Conservation (phyloP, 1,284 basidiomycete genomes). For the Boletus semigastroideus region DNA sequence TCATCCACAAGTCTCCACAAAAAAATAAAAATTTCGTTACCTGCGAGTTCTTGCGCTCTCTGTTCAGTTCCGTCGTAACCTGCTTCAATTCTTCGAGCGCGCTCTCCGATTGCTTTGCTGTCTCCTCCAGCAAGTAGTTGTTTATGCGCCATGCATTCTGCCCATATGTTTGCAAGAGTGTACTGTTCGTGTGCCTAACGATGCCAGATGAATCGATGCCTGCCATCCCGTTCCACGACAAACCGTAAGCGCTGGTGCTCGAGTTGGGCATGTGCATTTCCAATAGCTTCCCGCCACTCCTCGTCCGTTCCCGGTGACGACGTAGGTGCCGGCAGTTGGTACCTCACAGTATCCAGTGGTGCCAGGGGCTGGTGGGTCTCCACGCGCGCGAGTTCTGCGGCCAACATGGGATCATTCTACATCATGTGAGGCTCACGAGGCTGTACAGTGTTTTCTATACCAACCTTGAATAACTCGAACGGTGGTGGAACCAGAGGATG, state of each 20-base stretch:
- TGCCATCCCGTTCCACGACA: conserved; percentile 22
- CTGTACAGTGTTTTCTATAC: conserved; percentile 4
- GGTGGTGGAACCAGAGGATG: conserved; percentile 74
- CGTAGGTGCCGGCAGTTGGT: conserved; percentile 74
- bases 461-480: conserved; percentile 69
- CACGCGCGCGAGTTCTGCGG: conserved; percentile 72
- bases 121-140: conserved; percentile 84
- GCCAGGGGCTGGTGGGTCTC: conserved; percentile 70
- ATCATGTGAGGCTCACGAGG: conserved; percentile 8
- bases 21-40: conserved; percentile 39
- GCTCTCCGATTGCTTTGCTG: conserved; percentile 72
- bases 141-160: conserved; percentile 89
- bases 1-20: background rate
- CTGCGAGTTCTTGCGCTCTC: conserved; percentile 83
- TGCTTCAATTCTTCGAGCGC: conserved; percentile 73
- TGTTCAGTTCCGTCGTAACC: conserved; percentile 79
- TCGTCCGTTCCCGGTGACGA: conserved; percentile 66
- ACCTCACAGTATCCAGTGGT: conserved; percentile 77
- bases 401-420: conserved; percentile 65
- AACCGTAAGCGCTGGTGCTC: conserved; percentile 89
- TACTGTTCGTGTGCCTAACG: conserved; percentile 78
- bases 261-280: conserved; percentile 82
- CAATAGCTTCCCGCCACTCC: conserved; percentile 77
- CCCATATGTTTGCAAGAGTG: conserved; percentile 84
- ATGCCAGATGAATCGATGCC: conserved; percentile 1